Conservation (phyloP, 306 rosid genomes). For the Lathyrus sativus region DNA sequence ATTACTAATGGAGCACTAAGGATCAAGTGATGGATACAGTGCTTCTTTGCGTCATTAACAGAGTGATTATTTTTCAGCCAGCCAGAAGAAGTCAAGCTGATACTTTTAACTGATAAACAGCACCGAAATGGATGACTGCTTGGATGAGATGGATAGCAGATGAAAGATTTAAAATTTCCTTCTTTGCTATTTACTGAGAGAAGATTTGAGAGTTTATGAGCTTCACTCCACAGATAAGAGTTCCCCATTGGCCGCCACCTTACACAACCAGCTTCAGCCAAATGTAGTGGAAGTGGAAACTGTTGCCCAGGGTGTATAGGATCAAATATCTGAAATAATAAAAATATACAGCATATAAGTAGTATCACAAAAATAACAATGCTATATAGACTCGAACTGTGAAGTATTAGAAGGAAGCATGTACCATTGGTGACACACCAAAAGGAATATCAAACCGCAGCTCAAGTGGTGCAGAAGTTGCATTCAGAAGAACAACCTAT, state of each 20-base stretch:
- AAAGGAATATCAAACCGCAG: constrained; percentile 96
- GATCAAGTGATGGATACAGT: constrained; percentile 66
- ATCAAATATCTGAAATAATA: constrained; percentile 70
- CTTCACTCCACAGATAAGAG: constrained; percentile 93
- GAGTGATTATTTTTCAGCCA: constrained; percentile 47
- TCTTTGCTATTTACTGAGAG: constrained; percentile 64
- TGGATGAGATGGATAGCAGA: constrained; percentile 90
- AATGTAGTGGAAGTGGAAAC: constrained; percentile 88
- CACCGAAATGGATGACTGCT: constrained; percentile 89
- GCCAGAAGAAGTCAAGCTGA: constrained; percentile 59
- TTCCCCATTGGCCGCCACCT: constrained; percentile 93
- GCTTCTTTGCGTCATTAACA: constrained; percentile 54
- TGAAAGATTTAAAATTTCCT: constrained; percentile 78
- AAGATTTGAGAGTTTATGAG: constrained; percentile 77
- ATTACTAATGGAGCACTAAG: constrained; percentile 74
- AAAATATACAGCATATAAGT: constrained; percentile 24
- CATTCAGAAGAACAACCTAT: constrained; percentile 88
- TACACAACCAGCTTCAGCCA: constrained; percentile 91
- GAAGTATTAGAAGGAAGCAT: constrained; percentile 15
- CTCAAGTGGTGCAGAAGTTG: constrained; percentile 76
- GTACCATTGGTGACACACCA: constrained; percentile 88
- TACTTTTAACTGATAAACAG: constrained; percentile 71
- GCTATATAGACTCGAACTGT: constrained; percentile 6
- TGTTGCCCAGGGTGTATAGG: constrained; percentile 89
- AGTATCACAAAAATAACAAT: constrained; percentile 14